phyloP scores from a whole-genome alignment of 768 basidiomycete species.

The Terana coerulea region DNA sequence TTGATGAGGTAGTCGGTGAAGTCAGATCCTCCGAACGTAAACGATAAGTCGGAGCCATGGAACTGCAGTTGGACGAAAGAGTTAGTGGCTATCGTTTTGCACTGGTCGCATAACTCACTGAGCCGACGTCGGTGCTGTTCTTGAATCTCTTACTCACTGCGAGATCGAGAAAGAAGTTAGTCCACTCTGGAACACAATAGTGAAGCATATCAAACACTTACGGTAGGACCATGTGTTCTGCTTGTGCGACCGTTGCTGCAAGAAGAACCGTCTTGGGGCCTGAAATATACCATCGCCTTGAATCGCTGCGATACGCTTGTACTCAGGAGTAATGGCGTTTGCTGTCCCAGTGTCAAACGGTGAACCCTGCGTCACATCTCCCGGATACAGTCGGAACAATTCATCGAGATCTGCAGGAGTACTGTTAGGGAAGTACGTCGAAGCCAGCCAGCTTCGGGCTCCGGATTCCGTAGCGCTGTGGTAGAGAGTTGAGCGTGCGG shows the following conservation, averaged over 20 bases:
- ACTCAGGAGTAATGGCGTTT: conserved; percentile 42
- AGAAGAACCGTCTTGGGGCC: conserved; percentile 23
- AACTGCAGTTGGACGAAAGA: conserved; percentile 24
- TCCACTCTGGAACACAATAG: neutral
- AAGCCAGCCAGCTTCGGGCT: conserved; percentile 12
- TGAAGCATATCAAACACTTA: conserved; percentile 6
- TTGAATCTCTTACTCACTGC: conserved; percentile 12
- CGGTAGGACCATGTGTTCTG: conserved; percentile 19
- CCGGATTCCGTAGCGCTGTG: conserved; percentile 19
- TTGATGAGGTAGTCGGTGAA: conserved; percentile 44
- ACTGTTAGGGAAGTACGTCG: conserved; percentile 22
- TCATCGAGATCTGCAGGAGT: conserved; percentile 11
- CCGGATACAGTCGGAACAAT: conserved; percentile 21
- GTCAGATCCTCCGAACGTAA: conserved; percentile 39
- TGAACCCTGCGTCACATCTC: conserved; percentile 41
- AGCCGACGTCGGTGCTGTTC: neutral
- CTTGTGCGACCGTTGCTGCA: conserved; percentile 13
- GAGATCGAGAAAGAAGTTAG: too few species aligned
- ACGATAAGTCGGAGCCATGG: conserved; percentile 40
- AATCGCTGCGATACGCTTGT: conserved; percentile 27
- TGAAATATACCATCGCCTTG: conserved; percentile 25
- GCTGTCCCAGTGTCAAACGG: conserved; percentile 46
- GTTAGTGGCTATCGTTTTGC: neutral
- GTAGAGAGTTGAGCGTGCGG: neutral
- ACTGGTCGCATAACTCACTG: neutral